Conservation (phyloP, 2,329 filamentous ascomycete species). For the Aspergillus melleus region DNA sequence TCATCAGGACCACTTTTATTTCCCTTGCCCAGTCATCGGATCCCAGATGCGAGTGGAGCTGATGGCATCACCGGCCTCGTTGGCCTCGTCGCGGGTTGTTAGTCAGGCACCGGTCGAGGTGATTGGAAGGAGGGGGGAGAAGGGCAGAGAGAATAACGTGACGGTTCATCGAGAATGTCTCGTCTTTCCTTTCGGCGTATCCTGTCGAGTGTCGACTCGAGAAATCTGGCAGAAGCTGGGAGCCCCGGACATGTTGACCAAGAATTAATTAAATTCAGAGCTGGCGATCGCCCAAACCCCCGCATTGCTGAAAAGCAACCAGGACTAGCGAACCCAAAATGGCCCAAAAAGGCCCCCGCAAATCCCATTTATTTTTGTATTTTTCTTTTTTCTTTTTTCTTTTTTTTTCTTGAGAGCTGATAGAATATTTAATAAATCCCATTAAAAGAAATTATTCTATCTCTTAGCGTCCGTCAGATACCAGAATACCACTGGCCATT, state of each 20-base stretch:
- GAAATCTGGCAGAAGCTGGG: neutral
- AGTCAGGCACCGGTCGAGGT: slow-evolving; percentile 16
- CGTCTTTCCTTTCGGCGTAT: no score
- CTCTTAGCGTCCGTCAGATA: no score
- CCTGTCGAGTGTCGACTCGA: no score
- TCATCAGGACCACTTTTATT: slow-evolving; percentile 9
- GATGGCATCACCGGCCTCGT: slow-evolving; percentile 15
- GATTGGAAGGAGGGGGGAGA: slow-evolving; percentile 1
- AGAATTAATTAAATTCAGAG: neutral
- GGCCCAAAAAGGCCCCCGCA: slow-evolving; percentile 5
- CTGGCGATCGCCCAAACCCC: slow-evolving; percentile 18
- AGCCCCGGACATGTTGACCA: no score
- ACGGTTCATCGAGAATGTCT: no score
- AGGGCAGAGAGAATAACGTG: neutral
- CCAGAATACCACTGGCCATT: no score
- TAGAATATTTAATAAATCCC: no score
- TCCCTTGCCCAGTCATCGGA: slow-evolving; percentile 7
- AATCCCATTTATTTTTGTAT: neutral
- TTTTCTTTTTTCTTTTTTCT: neutral
- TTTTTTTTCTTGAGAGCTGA: no score
- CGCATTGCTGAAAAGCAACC: slow-evolving; percentile 18
- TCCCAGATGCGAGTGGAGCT: slow-evolving; percentile 18
- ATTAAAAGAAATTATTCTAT: no score
- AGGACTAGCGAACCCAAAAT: slow-evolving; percentile 19
- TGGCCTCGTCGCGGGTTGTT: slow-evolving; percentile 9